Conservation (phyloP, 768 basidiomycete genomes). For the Boletus tylopilopsis region DNA sequence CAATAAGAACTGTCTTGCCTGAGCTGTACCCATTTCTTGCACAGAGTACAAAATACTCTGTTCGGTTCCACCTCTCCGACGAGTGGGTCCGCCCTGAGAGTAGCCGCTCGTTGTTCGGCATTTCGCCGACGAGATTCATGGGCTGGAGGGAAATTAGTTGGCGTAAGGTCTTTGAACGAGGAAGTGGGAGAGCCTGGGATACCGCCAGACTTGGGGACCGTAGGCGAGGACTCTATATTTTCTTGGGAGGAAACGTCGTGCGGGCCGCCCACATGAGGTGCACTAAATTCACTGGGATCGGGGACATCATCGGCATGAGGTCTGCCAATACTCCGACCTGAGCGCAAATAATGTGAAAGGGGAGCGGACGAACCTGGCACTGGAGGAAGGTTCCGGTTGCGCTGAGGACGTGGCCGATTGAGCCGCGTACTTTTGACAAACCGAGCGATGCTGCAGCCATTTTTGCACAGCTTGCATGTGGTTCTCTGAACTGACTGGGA, state of each 20-base stretch:
- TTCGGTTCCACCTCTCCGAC: slow-evolving; percentile 71
- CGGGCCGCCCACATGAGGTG: slow-evolving; percentile 26
- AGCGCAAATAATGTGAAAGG: slow-evolving; percentile 3
- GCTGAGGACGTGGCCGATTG: slow-evolving; percentile 4
- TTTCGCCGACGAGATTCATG: slow-evolving; percentile 70
- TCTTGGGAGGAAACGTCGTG: slow-evolving; percentile 9
- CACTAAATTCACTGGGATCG: slow-evolving; percentile 22
- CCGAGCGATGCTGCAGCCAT: slow-evolving; percentile 61
- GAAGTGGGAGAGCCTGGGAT: slow-evolving; percentile 31
- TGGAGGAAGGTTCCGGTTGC: slow-evolving; percentile 23
- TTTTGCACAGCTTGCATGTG: slow-evolving; percentile 57
- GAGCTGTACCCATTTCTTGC: slow-evolving; percentile 81
- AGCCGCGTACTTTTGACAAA: slow-evolving; percentile 42
- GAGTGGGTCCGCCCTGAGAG: slow-evolving; percentile 60
- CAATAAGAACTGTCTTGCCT: slow-evolving; percentile 76
- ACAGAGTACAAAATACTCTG: slow-evolving; percentile 69
- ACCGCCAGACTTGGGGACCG: slow-evolving; percentile 13
- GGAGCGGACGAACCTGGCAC: slow-evolving; percentile 16
- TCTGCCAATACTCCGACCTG: slow-evolving; percentile 3
- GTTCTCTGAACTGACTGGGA: slow-evolving; percentile 57
- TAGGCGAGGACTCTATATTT: slow-evolving; percentile 4
- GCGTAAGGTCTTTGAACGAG: slow-evolving; percentile 56
- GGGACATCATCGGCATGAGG: slow-evolving; percentile 20
- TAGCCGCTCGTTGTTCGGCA: slow-evolving; percentile 75
- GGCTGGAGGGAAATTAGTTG: slow-evolving; percentile 50